A percentile compares a stretch with the other conserved stretches of the same genome.
Conservation (phyloP, 1,284 basidiomycete species). For the Sphaerobolus stellatus region DNA sequence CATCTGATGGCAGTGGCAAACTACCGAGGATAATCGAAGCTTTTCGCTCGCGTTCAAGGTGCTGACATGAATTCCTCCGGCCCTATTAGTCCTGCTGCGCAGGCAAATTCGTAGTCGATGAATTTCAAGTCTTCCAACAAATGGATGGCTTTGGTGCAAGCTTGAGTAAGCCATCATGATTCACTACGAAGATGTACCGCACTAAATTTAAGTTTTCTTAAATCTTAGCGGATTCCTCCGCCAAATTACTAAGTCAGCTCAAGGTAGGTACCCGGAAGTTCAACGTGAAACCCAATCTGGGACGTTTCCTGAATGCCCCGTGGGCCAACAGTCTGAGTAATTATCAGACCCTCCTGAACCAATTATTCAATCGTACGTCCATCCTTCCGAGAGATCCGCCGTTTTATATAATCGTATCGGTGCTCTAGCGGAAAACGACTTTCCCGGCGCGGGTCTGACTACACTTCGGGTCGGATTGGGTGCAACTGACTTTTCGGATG, state of each 20-base stretch:
- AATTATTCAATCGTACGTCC: conserved; percentile 43
- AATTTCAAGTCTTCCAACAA: conserved; percentile 41
- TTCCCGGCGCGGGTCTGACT: conserved; percentile 49
- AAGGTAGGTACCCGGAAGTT: conserved; percentile 39
- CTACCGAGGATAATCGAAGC: conserved; percentile 55
- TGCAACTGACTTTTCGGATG: conserved; percentile 54
- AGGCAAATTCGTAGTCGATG: conserved; percentile 49
- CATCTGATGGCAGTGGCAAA: conserved; percentile 50
- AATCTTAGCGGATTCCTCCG: conserved; percentile 51
- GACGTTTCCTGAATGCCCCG: background rate
- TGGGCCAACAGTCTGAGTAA: conserved; percentile 42
- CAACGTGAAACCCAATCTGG: background rate
- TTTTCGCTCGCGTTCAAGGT: conserved; percentile 46
- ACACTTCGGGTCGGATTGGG: conserved; percentile 53
- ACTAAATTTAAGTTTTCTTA: background rate
- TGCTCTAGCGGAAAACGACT: conserved; percentile 44
- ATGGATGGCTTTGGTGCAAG: conserved; percentile 53
- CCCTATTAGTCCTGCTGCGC: conserved; percentile 41
- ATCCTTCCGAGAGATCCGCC: background rate
- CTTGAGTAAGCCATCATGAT: conserved; percentile 44
- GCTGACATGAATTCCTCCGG: conserved; percentile 40
- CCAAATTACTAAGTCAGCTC: conserved; percentile 46
- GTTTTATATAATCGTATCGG: background rate
- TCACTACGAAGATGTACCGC: background rate
- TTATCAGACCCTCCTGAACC: conserved; percentile 46